Percentiles rank a stretch among this genome's conserved stretches.
These are phyloP conservation scores for Aristolochia fimbriata DNA, from an alignment of 164 flowering plant genomes.

Conservation along the genomic window DNA sequence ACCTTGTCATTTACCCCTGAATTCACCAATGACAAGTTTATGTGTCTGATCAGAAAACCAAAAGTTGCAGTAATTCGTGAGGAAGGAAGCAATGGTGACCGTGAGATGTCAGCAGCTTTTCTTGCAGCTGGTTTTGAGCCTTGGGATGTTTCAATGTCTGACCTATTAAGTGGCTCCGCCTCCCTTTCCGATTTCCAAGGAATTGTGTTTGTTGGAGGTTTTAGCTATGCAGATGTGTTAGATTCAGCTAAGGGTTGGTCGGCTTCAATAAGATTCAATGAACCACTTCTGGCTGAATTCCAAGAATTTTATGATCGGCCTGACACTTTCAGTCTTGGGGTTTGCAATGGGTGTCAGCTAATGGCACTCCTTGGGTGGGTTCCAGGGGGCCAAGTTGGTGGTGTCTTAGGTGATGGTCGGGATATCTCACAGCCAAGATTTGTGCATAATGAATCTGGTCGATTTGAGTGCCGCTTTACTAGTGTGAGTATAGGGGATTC, in stretches of 20 bases:
- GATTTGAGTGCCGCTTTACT: slow-evolving; percentile 85
- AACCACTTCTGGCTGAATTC: slow-evolving; percentile 45
- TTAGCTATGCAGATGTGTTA: slow-evolving; percentile 27
- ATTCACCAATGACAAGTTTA: slow-evolving; percentile 49
- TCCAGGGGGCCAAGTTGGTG: slow-evolving; percentile 81
- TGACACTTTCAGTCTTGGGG: slow-evolving; percentile 70
- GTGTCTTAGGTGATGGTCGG: slow-evolving; percentile 62
- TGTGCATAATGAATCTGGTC: slow-evolving; percentile 81
- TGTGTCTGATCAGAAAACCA: slow-evolving; percentile 47
- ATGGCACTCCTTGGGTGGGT: slow-evolving; percentile 96
- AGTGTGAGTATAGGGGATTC: slow-evolving; percentile 77
- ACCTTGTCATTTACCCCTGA: slow-evolving; percentile 56
- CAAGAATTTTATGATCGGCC: slow-evolving; percentile 24
- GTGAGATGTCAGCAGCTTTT: slow-evolving; percentile 92
- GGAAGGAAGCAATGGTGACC: slow-evolving; percentile 29
- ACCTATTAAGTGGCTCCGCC: slow-evolving; percentile 12
- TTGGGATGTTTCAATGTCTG: slow-evolving; percentile 26
- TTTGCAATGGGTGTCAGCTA: slow-evolving; percentile 95
- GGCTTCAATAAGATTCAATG: slow-evolving; percentile 67
- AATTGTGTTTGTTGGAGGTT: slow-evolving; percentile 63
- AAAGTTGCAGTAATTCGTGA: slow-evolving; percentile 61
- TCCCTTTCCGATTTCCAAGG: slow-evolving; percentile 61
- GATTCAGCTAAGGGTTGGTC: slow-evolving; percentile 88
- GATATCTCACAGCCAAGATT: slow-evolving; percentile 87
- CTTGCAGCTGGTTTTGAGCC: slow-evolving; percentile 69